A percentile compares a stretch with the other conserved stretches of the same genome.
These are phyloP conservation scores for Colletotrichum theobromicola DNA, from an alignment of 2,329 filamentous ascomycete genomes.

Conservation along the genomic window DNA sequence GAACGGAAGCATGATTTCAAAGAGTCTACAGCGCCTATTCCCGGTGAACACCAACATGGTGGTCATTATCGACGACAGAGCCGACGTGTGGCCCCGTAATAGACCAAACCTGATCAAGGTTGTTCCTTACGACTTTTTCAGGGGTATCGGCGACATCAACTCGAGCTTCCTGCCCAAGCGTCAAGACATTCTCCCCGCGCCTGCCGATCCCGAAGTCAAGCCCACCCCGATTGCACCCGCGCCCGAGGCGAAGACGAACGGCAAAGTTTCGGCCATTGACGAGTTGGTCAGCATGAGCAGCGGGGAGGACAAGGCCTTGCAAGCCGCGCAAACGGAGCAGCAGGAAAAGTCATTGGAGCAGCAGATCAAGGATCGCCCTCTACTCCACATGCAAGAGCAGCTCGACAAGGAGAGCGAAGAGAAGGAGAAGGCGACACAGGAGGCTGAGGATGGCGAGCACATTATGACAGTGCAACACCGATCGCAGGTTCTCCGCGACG, in stretches of 20 bases:
- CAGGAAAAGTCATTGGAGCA: conserved; percentile 88
- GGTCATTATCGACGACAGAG: conserved; percentile 96
- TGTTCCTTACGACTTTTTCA: conserved; percentile 95
- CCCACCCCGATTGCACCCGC: neutral
- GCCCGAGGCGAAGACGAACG: conserved; percentile 4
- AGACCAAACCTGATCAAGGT: conserved; percentile 94
- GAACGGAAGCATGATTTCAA: conserved; percentile 90
- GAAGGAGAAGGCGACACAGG: conserved; percentile 51
- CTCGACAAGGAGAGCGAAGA: conserved; percentile 84
- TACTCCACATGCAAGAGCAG: conserved; percentile 91
- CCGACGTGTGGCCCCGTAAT: conserved; percentile 94
- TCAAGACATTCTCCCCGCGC: conserved; percentile 51
- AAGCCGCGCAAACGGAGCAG: conserved; percentile 80
- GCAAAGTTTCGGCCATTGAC: conserved; percentile 60
- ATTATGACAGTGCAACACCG: conserved; percentile 32
- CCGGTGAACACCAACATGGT: conserved; percentile 99
- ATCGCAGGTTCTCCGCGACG: conserved; percentile 84
- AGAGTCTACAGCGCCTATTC: conserved; percentile 89
- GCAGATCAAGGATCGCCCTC: conserved; percentile 85
- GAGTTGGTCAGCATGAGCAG: conserved; percentile 79
- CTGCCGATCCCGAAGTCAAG: neutral
- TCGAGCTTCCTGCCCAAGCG: conserved; percentile 92
- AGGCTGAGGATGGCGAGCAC: conserved; percentile 42
- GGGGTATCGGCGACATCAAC: conserved; percentile 98
- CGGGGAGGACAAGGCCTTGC: conserved; percentile 68